A percentile compares a stretch with the other conserved stretches of the same genome.
These are phyloP conservation scores for Mycena crocata DNA, from an alignment of 768 basidiomycete genomes.

Conservation along the genomic window DNA sequence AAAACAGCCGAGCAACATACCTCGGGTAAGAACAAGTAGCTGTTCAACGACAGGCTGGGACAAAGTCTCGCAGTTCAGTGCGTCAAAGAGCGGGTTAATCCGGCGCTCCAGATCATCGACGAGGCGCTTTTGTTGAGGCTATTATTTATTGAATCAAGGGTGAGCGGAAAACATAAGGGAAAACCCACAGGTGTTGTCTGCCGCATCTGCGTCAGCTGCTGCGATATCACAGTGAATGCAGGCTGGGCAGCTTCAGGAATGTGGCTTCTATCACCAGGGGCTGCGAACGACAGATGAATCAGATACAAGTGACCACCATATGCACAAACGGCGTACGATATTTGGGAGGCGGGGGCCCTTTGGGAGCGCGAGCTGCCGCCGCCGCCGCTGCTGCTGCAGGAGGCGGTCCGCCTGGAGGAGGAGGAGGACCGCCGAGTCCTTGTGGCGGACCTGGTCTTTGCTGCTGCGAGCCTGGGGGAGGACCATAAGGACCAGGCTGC, in stretches of 20 bases:
- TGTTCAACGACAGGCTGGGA: conserved; percentile 78
- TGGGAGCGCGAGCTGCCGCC: conserved; percentile 36
- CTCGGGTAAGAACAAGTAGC: conserved; percentile 76
- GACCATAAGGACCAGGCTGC: conserved; percentile 54
- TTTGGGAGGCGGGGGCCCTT: conserved; percentile 52
- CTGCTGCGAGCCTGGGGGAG: conserved; percentile 36
- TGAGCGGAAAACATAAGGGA: too few species aligned
- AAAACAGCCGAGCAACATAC: conserved; percentile 52
- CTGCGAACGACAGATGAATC: conserved; percentile 52
- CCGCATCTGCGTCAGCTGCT: conserved; percentile 73
- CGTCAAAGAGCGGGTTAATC: conserved; percentile 88
- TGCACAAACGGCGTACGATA: conserved; percentile 56
- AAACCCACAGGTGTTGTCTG: conserved; percentile 79
- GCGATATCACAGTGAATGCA: conserved; percentile 73
- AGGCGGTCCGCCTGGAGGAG: conserved; percentile 50
- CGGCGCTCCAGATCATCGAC: conserved; percentile 90
- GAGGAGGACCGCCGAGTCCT: conserved; percentile 38
- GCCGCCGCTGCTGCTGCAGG: conserved; percentile 34
- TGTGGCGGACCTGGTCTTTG: conserved; percentile 38
- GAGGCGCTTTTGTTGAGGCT: conserved; percentile 88
- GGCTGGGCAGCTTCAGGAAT: conserved; percentile 79
- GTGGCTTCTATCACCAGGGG: conserved; percentile 92
- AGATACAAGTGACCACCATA: background rate
- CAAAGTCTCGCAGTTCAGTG: conserved; percentile 89
- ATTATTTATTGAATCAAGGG: too few species aligned